Evolutionary conservation across 106 monocot genomes (phyloP), one percentile per base, ranked within the genome.

Genomic region (Dioscorea dumetorum): DNA sequence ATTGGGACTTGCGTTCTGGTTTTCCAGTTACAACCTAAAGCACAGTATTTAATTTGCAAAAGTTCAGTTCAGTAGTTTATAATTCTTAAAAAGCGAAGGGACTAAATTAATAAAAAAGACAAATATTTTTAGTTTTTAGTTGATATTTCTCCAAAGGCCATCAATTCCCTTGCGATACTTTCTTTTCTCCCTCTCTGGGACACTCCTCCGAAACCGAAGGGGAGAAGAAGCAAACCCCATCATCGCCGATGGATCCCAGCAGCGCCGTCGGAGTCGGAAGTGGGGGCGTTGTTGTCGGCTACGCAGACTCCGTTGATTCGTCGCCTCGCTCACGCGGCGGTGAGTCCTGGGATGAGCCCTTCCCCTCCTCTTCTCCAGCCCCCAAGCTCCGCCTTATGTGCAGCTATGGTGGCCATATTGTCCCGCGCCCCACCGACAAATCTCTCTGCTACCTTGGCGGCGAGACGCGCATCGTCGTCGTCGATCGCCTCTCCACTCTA

Each of bases 401-500:
- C 76, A 91, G 91, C 80, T 97, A 84, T 60, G 91, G 91, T 60
- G 95, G 95, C 8, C 91, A 88, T 49, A 97, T 97, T 70, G 89
- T 89, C 12, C 95, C 95, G 34, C 88, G 95, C 5, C 91, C 95
- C 9, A 91, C 91, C 24, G 95, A 97, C 67, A 84, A 80, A 63
- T 76, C 88, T 7, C 91, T 97, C 53, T 91, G 95, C 76, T 97
- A 97, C 72, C 91, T 97, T 60, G 91, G 91, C 63, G 95, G 95
- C 50, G 95, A 97, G 15, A 97, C 95, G 15, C 73, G 95, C 20
- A 91, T 97, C 76, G 82, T 97, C 9, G 84, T 82, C 22, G 72
- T 97, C 22, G 95, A 97, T n/a, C 86, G 91, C 61, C 70, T 79
- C 72, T 64, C 89, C 35, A 75, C 84, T 21, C 91, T 91, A 18